Evolutionary conservation across 768 basidiomycete genomes (phyloP), one percentile per base, ranked within the genome.

Genomic region (Tricholoma flavovirens): DNA sequence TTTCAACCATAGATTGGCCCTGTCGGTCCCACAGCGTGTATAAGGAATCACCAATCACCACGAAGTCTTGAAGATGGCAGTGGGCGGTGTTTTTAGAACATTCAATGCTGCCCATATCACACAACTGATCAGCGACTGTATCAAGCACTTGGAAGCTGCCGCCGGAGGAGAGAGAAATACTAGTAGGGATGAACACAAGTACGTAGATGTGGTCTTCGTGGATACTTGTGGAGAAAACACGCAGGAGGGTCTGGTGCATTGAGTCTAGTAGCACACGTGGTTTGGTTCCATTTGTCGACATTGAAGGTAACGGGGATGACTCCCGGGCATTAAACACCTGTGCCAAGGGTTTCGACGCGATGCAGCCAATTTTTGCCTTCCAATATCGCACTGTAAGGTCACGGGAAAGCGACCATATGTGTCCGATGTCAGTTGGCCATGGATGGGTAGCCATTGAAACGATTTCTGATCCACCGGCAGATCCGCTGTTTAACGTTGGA

Each of bases 301-400:
- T 56, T 43, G 66, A 64, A 32, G 71, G 67, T 15, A 58, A 67
- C 51, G 71, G 67, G 3, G 73, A 67, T 14, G 62, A 57, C 57
- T 69, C 70, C 59, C 70, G 69, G 33, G 71, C 67, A n/a, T 66
- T 59, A 22, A 66, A 56, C 15, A 40, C 56, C 29, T 66, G 65
- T 10, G 81, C 74, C 43, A 89, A 70, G 10, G 73, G 69, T 65
- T 80, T 85, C 30, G 82, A 81, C 29, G 84, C 80, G n/a, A 87
- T 78, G 65, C 90, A 87, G 43, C 86, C 86, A 54, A 83, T 75
- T 67, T 86, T 82, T 26, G 85, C 78, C 60, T 88, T 87, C 94
- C 94, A 98, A 42, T 90, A 75, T 36, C 93, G 81, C 40, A 98
- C 75, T 32, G 85, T 87, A 54, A 88, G 81, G 73, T 97, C 93